Conservation (phyloP, 805 yeast species). For the Starmerella sp. region DNA sequence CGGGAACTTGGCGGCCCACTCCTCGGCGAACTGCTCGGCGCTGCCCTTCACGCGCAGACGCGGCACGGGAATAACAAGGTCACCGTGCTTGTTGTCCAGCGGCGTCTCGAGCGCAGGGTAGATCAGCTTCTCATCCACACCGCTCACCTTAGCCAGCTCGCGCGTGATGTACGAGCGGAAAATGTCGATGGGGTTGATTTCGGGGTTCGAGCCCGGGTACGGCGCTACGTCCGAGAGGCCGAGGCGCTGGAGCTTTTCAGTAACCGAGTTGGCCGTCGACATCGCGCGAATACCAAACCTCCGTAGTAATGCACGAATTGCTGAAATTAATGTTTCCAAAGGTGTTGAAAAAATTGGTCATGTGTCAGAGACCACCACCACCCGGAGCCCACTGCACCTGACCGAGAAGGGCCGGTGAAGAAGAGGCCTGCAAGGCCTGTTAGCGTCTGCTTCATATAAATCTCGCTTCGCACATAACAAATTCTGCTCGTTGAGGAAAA, state of each 20-base stretch:
- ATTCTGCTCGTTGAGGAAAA: too few relatives aligned
- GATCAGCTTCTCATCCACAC: constrained; percentile 57
- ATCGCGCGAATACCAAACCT: constrained; percentile 12
- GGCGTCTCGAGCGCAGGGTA: constrained; percentile 85
- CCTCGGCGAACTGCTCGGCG: constrained; percentile 58
- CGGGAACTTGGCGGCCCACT: constrained; percentile 72
- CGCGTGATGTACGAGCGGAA: constrained; percentile 81
- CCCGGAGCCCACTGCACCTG: too few relatives aligned
- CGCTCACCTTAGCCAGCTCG: constrained; percentile 62
- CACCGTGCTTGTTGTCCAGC: constrained; percentile 78
- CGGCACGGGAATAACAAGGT: constrained; percentile 83
- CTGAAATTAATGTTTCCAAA: neutral
- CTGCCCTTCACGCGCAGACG: constrained; percentile 77
- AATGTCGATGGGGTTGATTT: constrained; percentile 69
- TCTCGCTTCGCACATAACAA: too few relatives aligned
- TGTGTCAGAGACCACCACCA: neutral
- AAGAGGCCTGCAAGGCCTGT: too few relatives aligned
- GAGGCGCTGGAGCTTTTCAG: constrained; percentile 19
- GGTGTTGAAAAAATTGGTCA: neutral
- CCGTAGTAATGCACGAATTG: constrained; percentile 2
- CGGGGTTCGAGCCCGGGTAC: constrained; percentile 53
- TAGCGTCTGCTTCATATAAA: too few relatives aligned
- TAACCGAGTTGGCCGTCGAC: constrained; percentile 16
- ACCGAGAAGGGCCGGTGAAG: too few relatives aligned
- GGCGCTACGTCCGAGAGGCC: constrained; percentile 19